phyloP scores from a whole-genome alignment of 768 basidiomycete genomes.

The Fistulinella prunicolor region DNA sequence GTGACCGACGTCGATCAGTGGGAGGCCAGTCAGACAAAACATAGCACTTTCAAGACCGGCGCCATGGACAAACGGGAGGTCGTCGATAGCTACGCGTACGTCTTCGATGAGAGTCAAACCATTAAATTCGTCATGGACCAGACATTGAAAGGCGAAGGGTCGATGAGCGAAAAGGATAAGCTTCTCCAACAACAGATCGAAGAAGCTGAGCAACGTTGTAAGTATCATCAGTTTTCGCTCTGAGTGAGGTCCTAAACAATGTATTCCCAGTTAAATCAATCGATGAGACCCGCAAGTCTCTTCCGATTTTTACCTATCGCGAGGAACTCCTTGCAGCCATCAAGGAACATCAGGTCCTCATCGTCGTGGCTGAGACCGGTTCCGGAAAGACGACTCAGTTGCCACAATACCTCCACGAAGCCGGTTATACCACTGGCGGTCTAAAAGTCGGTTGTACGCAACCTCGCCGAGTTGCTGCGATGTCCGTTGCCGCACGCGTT shows the following conservation, averaged over 20 bases:
- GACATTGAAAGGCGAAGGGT: conserved; percentile 61
- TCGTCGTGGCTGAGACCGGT: conserved; percentile 97
- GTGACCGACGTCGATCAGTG: conserved; percentile 97
- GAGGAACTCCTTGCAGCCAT: conserved; percentile 88
- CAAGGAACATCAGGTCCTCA: conserved; percentile 88
- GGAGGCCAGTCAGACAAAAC: conserved; percentile 88
- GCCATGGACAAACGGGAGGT: conserved; percentile 85
- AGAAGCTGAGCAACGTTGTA: conserved; percentile 87
- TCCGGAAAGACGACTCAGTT: conserved; percentile 99
- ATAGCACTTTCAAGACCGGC: conserved; percentile 87
- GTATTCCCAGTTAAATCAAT: conserved; percentile 67
- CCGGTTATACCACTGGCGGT: conserved; percentile 87
- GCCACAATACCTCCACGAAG: conserved; percentile 97
- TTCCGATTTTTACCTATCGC: conserved; percentile 90
- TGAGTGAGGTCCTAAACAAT: neutral
- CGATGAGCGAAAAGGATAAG: conserved; percentile 81
- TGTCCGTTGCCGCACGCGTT: conserved; percentile 98
- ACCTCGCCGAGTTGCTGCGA: conserved; percentile 96
- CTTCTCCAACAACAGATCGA: conserved; percentile 85
- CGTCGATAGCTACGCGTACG: conserved; percentile 91
- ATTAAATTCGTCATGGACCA: conserved; percentile 93
- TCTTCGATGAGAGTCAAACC: conserved; percentile 96
- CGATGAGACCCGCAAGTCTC: conserved; percentile 88
- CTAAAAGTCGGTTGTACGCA: conserved; percentile 89
- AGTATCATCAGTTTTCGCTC: conserved; percentile 21